Conservation (phyloP, 495 filamentous ascomycete species). For the Acidomyces sp. region DNA sequence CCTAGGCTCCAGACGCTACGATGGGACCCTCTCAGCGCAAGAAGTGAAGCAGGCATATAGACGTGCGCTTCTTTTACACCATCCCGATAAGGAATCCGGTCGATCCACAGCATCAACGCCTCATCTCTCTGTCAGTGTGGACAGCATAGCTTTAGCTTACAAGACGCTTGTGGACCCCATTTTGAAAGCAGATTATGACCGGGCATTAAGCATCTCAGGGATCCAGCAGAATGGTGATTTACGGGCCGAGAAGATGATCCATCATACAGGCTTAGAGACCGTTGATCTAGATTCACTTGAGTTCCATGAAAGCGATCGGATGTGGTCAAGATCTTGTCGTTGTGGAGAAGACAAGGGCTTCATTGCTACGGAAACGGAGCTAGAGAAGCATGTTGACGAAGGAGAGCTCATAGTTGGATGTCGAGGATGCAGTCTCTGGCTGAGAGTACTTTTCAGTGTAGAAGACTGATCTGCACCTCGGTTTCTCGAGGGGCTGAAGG, state of each 20-base stretch:
- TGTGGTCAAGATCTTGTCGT: slow-evolving; percentile 61
- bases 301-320: slow-evolving; percentile 32
- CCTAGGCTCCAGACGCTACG: slow-evolving; percentile 26
- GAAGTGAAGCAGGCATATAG: slow-evolving; percentile 65
- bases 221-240: slow-evolving; percentile 21
- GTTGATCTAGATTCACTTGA: slow-evolving; percentile 73
- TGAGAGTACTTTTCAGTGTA: slow-evolving; percentile 59
- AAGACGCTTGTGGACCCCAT: slow-evolving; percentile 48
- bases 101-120: slow-evolving; percentile 11
- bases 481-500: too few species aligned
- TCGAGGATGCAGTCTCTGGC: slow-evolving; percentile 67
- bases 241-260: not conserved
- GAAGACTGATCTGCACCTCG: too few species aligned
- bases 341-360: slow-evolving; percentile 71
- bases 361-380: slow-evolving; percentile 51
- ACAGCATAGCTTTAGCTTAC: slow-evolving; percentile 70
- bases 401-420: slow-evolving; percentile 68
- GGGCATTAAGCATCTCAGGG: slow-evolving; percentile 12
- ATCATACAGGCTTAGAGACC: slow-evolving; percentile 51
- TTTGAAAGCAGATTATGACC: slow-evolving; percentile 54
- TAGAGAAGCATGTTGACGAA: slow-evolving; percentile 49
- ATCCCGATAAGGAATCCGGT: slow-evolving; percentile 56
- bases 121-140: slow-evolving; percentile 43
- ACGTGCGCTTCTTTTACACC: slow-evolving; percentile 60
- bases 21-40: slow-evolving; percentile 21